These are phyloP conservation scores for Puccinellia tenuiflora DNA, from an alignment of 176 grass and related monocot genomes.

Conservation along the genomic window DNA sequence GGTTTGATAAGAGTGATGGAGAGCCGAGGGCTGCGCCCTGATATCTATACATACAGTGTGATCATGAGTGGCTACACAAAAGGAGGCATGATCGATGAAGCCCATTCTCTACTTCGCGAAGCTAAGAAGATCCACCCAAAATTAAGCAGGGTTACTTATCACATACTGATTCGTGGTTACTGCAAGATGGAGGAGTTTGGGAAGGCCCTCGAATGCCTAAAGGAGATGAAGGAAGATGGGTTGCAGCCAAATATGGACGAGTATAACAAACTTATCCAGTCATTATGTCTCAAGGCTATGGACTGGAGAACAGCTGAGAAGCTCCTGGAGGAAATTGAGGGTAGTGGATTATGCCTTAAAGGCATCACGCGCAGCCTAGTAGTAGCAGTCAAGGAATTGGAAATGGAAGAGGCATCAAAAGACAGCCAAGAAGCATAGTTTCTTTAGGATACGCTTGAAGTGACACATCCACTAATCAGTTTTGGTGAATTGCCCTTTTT, in stretches of 20 bases:
- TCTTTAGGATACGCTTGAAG: not conserved
- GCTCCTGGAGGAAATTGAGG: constrained; percentile 75
- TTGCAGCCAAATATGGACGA: constrained; percentile 78
- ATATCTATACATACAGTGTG: constrained; percentile 85
- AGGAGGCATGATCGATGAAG: constrained; percentile 79
- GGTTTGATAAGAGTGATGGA: constrained; percentile 65
- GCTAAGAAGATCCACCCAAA: constrained; percentile 68
- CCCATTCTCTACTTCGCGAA: constrained; percentile 58
- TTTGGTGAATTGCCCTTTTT: not conserved
- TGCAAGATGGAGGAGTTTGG: constrained; percentile 86
- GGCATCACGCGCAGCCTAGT: constrained; percentile 66
- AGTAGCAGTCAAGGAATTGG: constrained; percentile 83
- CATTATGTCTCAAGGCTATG: constrained; percentile 82
- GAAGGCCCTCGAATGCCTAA: constrained; percentile 78
- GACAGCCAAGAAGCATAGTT: constrained; percentile 25
- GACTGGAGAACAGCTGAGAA: constrained; percentile 81
- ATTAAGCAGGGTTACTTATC: constrained; percentile 59
- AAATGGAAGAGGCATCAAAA: constrained; percentile 56
- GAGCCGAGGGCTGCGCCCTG: constrained; percentile 56
- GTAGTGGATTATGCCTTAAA: constrained; percentile 54
- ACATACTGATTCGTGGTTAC: constrained; percentile 88
- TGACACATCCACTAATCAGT: not conserved
- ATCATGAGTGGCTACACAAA: constrained; percentile 83
- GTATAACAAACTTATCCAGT: constrained; percentile 84
- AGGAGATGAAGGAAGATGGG: constrained; percentile 91